A percentile compares a stretch with the other conserved stretches of the same genome.
phyloP scores from a whole-genome alignment of 495 filamentous ascomycete genomes.

The Aspergillus indologenus region DNA sequence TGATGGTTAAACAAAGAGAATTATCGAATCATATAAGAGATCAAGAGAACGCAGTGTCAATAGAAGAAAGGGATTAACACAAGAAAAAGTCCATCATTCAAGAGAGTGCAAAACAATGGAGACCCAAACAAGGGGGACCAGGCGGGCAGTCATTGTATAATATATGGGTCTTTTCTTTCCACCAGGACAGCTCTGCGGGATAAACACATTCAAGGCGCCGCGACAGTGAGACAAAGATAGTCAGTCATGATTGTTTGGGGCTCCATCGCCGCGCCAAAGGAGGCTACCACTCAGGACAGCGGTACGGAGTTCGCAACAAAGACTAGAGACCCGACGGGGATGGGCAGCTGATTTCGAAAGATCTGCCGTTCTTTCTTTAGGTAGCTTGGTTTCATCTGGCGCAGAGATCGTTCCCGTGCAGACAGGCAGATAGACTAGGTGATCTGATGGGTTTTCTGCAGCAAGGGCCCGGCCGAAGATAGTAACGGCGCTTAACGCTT shows the following conservation, averaged over 20 bases:
- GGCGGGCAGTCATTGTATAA: background rate
- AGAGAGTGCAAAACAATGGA: background rate
- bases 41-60: too few species aligned
- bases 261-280: background rate
- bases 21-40: too few species aligned
- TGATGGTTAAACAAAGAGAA: background rate
- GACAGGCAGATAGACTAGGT: background rate
- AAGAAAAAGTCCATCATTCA: too few species aligned
- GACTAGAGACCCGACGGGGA: background rate
- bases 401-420: background rate
- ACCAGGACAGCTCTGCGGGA: background rate
- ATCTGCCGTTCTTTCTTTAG: too few species aligned
- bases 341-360: background rate
- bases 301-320: background rate
- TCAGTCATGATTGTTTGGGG: too few species aligned
- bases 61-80: too few species aligned
- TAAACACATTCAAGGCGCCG: too few species aligned
- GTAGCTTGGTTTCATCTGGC: background rate
- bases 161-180: background rate
- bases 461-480: background rate
- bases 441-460: background rate
- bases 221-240: background rate
- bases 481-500: background rate
- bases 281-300: background rate
- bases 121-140: background rate